These are phyloP conservation scores for Amanita rubescens DNA, from an alignment of 768 basidiomycete genomes.

Conservation along the genomic window DNA sequence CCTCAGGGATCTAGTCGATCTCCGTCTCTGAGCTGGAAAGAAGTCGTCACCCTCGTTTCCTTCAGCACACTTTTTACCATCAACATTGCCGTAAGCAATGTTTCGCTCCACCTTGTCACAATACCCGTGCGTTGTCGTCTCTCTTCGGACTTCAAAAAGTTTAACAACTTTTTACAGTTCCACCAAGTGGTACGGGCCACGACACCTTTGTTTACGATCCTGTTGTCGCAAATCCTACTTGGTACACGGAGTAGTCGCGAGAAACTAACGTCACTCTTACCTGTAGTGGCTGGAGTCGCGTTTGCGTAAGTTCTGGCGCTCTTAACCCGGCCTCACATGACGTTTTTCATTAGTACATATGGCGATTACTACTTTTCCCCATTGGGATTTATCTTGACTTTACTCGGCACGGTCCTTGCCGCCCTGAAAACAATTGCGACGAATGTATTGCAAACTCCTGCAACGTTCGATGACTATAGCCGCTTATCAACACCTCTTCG, in stretches of 20 bases:
- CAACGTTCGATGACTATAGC: background rate
- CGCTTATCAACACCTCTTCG: background rate
- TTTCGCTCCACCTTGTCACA: conserved; percentile 82
- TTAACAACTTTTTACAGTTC: conserved; percentile 45
- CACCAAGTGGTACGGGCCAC: conserved; percentile 95
- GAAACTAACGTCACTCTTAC: conserved; percentile 69
- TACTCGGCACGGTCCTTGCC: conserved; percentile 87
- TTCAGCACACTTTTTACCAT: conserved; percentile 91
- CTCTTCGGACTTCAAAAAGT: background rate
- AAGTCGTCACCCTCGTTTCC: conserved; percentile 59
- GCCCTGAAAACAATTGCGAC: conserved; percentile 92
- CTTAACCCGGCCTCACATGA: background rate
- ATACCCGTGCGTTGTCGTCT: conserved; percentile 63
- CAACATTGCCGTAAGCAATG: conserved; percentile 93
- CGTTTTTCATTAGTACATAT: conserved; percentile 56
- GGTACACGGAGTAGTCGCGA: conserved; percentile 47
- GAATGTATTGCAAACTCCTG: conserved; percentile 61
- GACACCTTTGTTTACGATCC: conserved; percentile 87
- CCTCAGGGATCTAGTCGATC: conserved; percentile 7
- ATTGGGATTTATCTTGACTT: conserved; percentile 79
- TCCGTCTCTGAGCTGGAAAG: conserved; percentile 32
- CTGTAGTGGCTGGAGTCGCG: conserved; percentile 85
- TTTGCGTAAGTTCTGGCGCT: conserved; percentile 59
- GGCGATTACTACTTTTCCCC: conserved; percentile 92
- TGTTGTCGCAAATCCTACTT: conserved; percentile 66